phyloP scores from a whole-genome alignment of 2,329 filamentous ascomycete genomes.

The Curvularia verruculosa region DNA sequence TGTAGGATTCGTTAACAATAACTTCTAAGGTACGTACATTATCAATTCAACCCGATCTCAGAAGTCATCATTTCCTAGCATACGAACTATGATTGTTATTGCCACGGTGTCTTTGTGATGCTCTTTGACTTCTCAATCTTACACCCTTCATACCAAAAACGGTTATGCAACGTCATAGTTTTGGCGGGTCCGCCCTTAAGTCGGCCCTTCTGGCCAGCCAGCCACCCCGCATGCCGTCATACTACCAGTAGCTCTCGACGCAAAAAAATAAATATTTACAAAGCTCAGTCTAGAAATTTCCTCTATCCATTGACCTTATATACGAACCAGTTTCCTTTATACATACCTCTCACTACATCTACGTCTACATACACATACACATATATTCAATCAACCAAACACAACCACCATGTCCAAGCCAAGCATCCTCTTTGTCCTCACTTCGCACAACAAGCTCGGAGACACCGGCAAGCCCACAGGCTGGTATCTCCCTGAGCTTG shows the following conservation, averaged over 20 bases:
- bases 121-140: too few species aligned
- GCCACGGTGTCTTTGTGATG: too few species aligned
- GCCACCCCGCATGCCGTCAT: background rate
- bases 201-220: background rate
- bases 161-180: background rate
- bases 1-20: too few species aligned
- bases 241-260: background rate
- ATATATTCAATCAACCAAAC: background rate
- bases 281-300: background rate
- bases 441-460: slow-evolving; percentile 61
- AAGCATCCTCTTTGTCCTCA: slow-evolving; percentile 74
- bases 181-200: background rate
- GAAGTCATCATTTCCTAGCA: background rate
- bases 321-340: background rate
- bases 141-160: too few species aligned
- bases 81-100: background rate
- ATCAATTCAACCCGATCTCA: background rate
- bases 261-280: background rate
- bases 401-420: slow-evolving; percentile 37
- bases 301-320: background rate
- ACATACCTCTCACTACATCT: too few species aligned
- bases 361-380: too few species aligned
- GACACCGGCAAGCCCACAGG: slow-evolving; percentile 62
- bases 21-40: too few species aligned
- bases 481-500: slow-evolving; percentile 65